These are phyloP conservation scores for Sporothrix schenckii DNA, from an alignment of 2,329 filamentous ascomycete species.

Conservation along the genomic window DNA sequence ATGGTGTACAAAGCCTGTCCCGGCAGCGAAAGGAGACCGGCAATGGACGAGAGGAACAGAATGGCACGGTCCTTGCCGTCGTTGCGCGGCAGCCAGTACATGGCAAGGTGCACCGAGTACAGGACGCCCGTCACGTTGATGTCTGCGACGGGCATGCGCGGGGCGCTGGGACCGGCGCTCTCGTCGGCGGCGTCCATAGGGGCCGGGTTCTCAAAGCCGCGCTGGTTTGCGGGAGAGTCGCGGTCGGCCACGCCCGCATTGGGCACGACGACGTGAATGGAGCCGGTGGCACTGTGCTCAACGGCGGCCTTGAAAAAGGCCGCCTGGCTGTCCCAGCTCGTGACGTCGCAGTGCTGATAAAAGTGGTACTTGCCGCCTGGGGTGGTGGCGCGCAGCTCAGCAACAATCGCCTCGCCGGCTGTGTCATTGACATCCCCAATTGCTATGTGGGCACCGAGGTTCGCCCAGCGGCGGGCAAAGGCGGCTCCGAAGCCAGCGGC, in stretches of 20 bases:
- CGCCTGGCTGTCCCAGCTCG: slow-evolving; percentile 65
- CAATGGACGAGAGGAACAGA: slow-evolving; percentile 64
- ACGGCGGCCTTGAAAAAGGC: slow-evolving; percentile 63
- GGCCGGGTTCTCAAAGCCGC: slow-evolving; percentile 51
- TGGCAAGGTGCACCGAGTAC: slow-evolving; percentile 66
- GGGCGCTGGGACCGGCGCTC: slow-evolving; percentile 43
- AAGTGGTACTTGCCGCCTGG: slow-evolving; percentile 54
- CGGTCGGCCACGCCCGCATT: slow-evolving; percentile 64
- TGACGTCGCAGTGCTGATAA: slow-evolving; percentile 65
- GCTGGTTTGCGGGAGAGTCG: slow-evolving; percentile 37
- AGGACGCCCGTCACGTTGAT: slow-evolving; percentile 66
- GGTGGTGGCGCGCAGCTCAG: slow-evolving; percentile 51
- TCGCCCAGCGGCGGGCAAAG: slow-evolving; percentile 57
- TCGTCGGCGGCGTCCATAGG: slow-evolving; percentile 38
- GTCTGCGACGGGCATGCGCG: slow-evolving; percentile 58
- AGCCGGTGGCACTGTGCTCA: slow-evolving; percentile 55
- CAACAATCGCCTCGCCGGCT: slow-evolving; percentile 58
- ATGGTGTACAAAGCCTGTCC: slow-evolving; percentile 57
- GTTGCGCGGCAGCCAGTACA: slow-evolving; percentile 60
- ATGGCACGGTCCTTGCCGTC: slow-evolving; percentile 58
- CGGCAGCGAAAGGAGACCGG: slow-evolving; percentile 52
- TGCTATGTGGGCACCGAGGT: slow-evolving; percentile 60
- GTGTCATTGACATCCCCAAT: slow-evolving; percentile 64
- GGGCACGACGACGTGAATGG: slow-evolving; percentile 65
- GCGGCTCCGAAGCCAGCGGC: slow-evolving; percentile 61